These are phyloP conservation scores for Limonium bicolor DNA, from an alignment of 148 eudicot genomes.

Conservation along the genomic window DNA sequence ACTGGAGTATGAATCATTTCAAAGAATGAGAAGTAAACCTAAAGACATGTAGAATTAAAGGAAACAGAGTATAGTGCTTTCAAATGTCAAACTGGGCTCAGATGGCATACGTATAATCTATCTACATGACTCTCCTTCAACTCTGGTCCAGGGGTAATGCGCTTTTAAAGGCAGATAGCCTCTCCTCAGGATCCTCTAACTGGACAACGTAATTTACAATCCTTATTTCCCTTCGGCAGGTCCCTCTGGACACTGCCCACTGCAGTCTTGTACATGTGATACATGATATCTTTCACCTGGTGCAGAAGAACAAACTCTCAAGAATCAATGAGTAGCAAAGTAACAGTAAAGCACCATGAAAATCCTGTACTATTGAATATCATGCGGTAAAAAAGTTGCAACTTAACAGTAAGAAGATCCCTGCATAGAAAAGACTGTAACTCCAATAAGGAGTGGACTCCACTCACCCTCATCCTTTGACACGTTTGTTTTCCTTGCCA, in stretches of 20 bases:
- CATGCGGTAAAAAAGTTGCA: too few species aligned
- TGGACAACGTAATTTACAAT: conserved; percentile 68
- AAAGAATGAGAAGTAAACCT: too few species aligned
- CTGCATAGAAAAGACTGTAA: too few species aligned
- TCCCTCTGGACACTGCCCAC: conserved; percentile 62
- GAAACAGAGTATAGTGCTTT: neutral
- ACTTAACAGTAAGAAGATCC: too few species aligned
- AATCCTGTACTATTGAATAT: neutral
- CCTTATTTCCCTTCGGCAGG: conserved; percentile 70
- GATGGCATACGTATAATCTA: conserved; percentile 50
- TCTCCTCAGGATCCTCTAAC: conserved; percentile 79
- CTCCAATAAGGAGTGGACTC: too few species aligned
- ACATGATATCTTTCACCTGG: conserved; percentile 74
- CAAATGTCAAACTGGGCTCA: neutral
- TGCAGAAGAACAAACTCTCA: neutral
- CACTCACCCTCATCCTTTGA: conserved; percentile 72
- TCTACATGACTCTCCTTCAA: conserved; percentile 54
- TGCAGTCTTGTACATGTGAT: conserved; percentile 60
- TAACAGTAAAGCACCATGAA: too few species aligned
- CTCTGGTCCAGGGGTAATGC: conserved; percentile 87
- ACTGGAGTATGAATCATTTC: too few species aligned
- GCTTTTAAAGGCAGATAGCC: conserved; percentile 42
- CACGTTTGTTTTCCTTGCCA: conserved; percentile 81
- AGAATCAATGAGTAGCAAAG: too few species aligned
- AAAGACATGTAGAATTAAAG: neutral